These are phyloP conservation scores for Pisolithus tinctorius DNA, from an alignment of 768 basidiomycete genomes.

Conservation along the genomic window DNA sequence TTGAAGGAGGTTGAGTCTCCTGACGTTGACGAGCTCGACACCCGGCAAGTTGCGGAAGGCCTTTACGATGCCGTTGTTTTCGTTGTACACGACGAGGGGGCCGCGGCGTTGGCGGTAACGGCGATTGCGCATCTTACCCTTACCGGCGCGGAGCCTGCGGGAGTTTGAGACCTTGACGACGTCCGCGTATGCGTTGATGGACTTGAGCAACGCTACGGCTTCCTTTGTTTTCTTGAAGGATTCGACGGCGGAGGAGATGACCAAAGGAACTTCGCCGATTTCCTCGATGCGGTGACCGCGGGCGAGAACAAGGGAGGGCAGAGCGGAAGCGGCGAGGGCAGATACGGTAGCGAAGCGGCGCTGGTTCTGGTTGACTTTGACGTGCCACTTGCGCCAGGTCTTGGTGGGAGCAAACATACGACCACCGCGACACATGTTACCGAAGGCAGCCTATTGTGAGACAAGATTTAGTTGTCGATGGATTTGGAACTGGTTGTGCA, in stretches of 20 bases:
- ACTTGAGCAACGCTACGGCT: slow-evolving; percentile 89
- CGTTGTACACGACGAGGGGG: slow-evolving; percentile 93
- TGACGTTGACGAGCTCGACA: slow-evolving; percentile 94
- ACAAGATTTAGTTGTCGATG: neutral
- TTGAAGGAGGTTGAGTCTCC: slow-evolving; percentile 93
- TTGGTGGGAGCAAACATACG: slow-evolving; percentile 99
- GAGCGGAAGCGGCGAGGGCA: slow-evolving; percentile 94
- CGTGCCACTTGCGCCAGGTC: slow-evolving; percentile 99
- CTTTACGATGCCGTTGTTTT: slow-evolving; percentile 95
- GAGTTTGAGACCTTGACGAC: slow-evolving; percentile 97
- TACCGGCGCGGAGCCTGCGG: slow-evolving; percentile 92
- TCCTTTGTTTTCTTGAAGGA: slow-evolving; percentile 95
- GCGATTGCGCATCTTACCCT: slow-evolving; percentile 96
- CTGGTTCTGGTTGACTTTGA: slow-evolving; percentile 99
- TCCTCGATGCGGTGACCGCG: slow-evolving; percentile 99
- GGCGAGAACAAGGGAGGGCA: slow-evolving; percentile 94
- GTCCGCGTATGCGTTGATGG: slow-evolving; percentile 82
- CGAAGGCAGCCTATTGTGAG: slow-evolving; percentile 79
- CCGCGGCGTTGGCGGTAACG: slow-evolving; percentile 96
- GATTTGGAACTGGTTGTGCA: neutral
- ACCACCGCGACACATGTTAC: slow-evolving; percentile 99
- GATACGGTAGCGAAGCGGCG: slow-evolving; percentile 97
- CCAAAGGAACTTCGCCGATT: slow-evolving; percentile 94
- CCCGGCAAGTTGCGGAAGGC: slow-evolving; percentile 99
- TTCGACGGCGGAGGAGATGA: slow-evolving; percentile 73